Percentiles rank a stretch among this genome's conserved stretches.
These are phyloP conservation scores for Triangularia setosa DNA, from an alignment of 2,329 filamentous ascomycete species.

Conservation along the genomic window DNA sequence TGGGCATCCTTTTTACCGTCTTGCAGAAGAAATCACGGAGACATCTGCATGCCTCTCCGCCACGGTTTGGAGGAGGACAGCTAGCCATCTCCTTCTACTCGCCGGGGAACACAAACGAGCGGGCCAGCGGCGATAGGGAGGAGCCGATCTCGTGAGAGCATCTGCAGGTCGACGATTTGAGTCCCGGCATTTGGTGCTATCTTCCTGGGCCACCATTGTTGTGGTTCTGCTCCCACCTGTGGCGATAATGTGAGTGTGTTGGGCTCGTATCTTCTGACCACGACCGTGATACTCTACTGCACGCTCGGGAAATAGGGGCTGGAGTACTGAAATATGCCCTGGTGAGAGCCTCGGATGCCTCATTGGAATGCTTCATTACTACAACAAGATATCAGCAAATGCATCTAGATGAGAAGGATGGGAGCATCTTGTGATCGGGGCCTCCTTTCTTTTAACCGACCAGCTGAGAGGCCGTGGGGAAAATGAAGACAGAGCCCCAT, in stretches of 20 bases:
- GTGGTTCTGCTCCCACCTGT: background rate
- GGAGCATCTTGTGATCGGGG: conserved; percentile 1
- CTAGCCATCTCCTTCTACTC: background rate
- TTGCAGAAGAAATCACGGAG: conserved; percentile 16
- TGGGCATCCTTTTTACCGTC: conserved; percentile 24
- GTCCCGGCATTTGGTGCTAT: background rate
- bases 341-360: background rate
- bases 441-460: conserved; percentile 2
- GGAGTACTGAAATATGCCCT: background rate
- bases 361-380: conserved; percentile 2
- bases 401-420: background rate
- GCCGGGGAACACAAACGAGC: background rate
- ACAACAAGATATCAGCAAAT: conserved; percentile 3
- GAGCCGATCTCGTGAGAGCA: background rate
- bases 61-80: conserved; percentile 6
- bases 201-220: background rate
- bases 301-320: background rate
- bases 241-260: background rate
- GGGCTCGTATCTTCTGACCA: background rate
- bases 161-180: background rate
- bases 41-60: conserved; percentile 7
- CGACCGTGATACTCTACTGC: background rate
- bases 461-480: background rate
- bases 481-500: background rate
- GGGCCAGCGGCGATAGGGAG: background rate